Base-by-base conservation (phyloP, 2,329 filamentous ascomycete genomes). In the Pseudogymnoascus sp. region DNA sequence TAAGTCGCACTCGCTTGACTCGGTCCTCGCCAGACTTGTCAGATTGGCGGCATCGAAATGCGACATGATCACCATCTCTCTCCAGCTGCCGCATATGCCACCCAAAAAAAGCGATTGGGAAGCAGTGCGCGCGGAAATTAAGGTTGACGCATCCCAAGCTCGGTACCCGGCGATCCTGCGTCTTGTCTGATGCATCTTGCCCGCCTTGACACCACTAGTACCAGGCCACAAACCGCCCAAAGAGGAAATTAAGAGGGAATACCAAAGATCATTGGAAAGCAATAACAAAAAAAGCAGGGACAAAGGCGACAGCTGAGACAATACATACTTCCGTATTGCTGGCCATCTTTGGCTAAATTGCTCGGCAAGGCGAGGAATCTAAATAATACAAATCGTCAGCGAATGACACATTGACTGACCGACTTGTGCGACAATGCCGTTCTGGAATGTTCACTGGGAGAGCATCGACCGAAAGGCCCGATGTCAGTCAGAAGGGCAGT, bases 241-340 rank as follows among this genome's bases (percentile, higher is more conserved):
- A 55, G 29, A 55, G 49, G 49, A 55, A 55, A 55, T 55, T 55
- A 55, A 55, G 49, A 55, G 29, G 49, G 49, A 55, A 55, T 55
- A 21, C 26, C 49, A 33, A 33, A 33, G 26, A 33, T 33, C 49
- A 21, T 31, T 55, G 49, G 49, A 55, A 55, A 55, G 10, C 29
- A 16, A 55, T 14, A 33, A 33, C n/a, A 19, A 26, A 19, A 31
- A 33, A 55, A n/a, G 23, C n/a, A 55, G 16, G 29, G 10, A 19
- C 5, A 33, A 55, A 55, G 11, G 45, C 5, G 49, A n/a, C 45
- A 31, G 49, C 49, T 55, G 49, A 55, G 29, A 55, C 49, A 55
- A 33, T 55, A 55, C 49, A 55, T 55, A 55, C 49, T 55, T 55
- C 49, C 10, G 49, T 7, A 55, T 55, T 55, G 49, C 49, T 55